Base-by-base conservation (phyloP, 495 filamentous ascomycete species). In the Chaetomidium leptoderma region DNA sequence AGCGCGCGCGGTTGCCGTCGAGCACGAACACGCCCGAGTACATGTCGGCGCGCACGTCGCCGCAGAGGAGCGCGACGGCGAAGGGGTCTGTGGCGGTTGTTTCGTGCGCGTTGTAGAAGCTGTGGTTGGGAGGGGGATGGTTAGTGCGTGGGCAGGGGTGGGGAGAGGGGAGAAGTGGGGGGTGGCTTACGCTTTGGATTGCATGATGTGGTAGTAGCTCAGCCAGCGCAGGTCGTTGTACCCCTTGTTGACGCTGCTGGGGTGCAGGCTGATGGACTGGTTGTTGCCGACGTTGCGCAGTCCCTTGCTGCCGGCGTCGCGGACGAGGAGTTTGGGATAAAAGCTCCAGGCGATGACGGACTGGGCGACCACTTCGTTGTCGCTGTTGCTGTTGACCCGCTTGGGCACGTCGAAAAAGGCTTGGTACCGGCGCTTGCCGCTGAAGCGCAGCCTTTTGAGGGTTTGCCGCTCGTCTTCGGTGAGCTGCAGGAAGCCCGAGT, bases 141-240 rank as follows among this genome's bases (percentile, higher is more conserved):
- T 50, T 19, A 53, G 53, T 19, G 23, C 6, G 6, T 2, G 19
- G 2, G 9, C 9, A 8, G 27, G 26, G 17, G 8, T 16, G 26
- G 17, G 24, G 9, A 9, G 26, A 36, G 33, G 49, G 17, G 23
- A 39, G 26, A 9, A 13, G 9, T 1, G 13, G 6, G 51, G 50
- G 32, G n/a, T n/a, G n/a, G n/a, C 79, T 62, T 79, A 86, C 76
- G 83, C 79, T 62, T 87, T 93, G 24, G 87, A 86, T 71, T 96
- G 91, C 91, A 97, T 95, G 58, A 97, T 95, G 61, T 92, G 86
- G 70, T 98, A 97, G 69, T 92, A 98, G 1, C 88, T 90, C 43
- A 97, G 71, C 85, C 87, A 96, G 65, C 83, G 83, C n/a, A 88
- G 67, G 17, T 81, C 76, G 14, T 83, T 77, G 21, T 79, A 74